A percentile compares a stretch with the other conserved stretches of the same genome.
Evolutionary conservation across 768 basidiomycete species (phyloP).

Genomic region (Tephrocybe sp.): DNA sequence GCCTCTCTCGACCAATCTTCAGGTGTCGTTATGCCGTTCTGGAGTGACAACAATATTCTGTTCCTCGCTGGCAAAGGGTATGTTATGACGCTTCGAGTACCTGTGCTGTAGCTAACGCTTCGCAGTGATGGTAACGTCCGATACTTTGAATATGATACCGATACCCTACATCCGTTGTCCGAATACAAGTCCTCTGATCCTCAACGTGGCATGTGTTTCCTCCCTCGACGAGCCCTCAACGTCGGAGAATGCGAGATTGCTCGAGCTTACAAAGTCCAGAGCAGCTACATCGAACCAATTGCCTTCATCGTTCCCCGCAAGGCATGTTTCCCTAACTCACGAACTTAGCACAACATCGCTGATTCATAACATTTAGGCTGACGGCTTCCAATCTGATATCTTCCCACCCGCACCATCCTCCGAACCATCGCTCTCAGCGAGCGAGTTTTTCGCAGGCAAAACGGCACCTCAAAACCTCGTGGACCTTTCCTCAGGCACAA

Average conservation of each 20-base stretch:
- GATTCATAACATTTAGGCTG: conserved; percentile 50
- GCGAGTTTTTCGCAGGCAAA: conserved; percentile 89
- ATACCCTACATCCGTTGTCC: conserved; percentile 68
- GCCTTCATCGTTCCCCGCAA: conserved; percentile 94
- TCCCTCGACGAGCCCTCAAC: conserved; percentile 87
- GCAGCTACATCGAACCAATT: conserved; percentile 78
- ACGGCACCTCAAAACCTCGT: conserved; percentile 74
- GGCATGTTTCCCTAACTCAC: conserved; percentile 39
- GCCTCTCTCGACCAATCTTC: conserved; percentile 83
- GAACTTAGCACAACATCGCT: neutral
- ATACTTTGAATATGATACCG: conserved; percentile 94
- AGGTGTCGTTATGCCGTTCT: conserved; percentile 97
- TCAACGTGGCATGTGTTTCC: conserved; percentile 96
- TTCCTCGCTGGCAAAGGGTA: conserved; percentile 93
- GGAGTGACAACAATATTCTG: conserved; percentile 89
- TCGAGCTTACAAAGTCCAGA: conserved; percentile 85
- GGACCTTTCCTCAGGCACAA: conserved; percentile 66
- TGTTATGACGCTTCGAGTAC: conserved; percentile 15
- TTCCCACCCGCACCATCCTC: conserved; percentile 87
- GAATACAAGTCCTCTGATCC: conserved; percentile 91
- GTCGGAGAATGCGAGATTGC: conserved; percentile 94
- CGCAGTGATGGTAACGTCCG: conserved; percentile 92
- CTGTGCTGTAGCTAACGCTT: neutral
- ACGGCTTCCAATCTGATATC: conserved; percentile 96
- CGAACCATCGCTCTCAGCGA: conserved; percentile 76